Evolutionary conservation across 345 rosid genomes (phyloP).

Genomic region (Citrus maxima): DNA sequence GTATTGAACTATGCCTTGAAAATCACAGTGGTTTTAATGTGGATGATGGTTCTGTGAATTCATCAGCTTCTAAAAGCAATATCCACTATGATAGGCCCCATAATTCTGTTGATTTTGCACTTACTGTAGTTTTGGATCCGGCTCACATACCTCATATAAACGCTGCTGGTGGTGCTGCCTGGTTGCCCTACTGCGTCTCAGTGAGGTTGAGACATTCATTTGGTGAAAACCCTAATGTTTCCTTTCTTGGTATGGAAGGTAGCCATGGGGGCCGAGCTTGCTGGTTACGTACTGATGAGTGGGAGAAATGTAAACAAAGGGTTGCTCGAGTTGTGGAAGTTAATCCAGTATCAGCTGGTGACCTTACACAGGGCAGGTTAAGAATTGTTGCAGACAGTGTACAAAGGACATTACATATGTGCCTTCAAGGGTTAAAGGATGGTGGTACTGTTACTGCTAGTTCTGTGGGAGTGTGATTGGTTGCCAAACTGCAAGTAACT

Average conservation of each 20-base stretch:
- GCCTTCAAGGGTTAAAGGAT: slow-evolving; percentile 79
- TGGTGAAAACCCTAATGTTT: slow-evolving; percentile 57
- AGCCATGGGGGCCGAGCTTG: slow-evolving; percentile 98
- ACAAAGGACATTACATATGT: slow-evolving; percentile 61
- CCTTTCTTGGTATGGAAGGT: slow-evolving; percentile 90
- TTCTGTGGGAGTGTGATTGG: slow-evolving; percentile 8
- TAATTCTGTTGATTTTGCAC: slow-evolving; percentile 76
- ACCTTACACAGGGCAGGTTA: slow-evolving; percentile 66
- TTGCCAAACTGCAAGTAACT: not conserved
- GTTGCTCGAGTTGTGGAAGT: slow-evolving; percentile 68
- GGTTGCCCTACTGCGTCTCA: slow-evolving; percentile 94
- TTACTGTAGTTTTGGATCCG: slow-evolving; percentile 92
- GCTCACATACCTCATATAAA: slow-evolving; percentile 77
- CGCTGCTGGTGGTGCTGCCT: slow-evolving; percentile 99
- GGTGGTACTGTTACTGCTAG: slow-evolving; percentile 30
- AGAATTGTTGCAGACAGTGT: slow-evolving; percentile 74
- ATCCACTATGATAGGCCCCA: slow-evolving; percentile 82
- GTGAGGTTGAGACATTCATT: slow-evolving; percentile 80
- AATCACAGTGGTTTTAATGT: slow-evolving; percentile 58
- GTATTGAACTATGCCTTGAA: slow-evolving; percentile 90
- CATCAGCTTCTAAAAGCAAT: slow-evolving; percentile 71
- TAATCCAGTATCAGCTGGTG: slow-evolving; percentile 46
- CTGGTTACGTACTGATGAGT: slow-evolving; percentile 75
- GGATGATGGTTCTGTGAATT: slow-evolving; percentile 40
- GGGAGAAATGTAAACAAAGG: slow-evolving; percentile 92